phyloP scores from a whole-genome alignment of 1,139 yeast genomes.

The Geotrichum klebahnii region DNA sequence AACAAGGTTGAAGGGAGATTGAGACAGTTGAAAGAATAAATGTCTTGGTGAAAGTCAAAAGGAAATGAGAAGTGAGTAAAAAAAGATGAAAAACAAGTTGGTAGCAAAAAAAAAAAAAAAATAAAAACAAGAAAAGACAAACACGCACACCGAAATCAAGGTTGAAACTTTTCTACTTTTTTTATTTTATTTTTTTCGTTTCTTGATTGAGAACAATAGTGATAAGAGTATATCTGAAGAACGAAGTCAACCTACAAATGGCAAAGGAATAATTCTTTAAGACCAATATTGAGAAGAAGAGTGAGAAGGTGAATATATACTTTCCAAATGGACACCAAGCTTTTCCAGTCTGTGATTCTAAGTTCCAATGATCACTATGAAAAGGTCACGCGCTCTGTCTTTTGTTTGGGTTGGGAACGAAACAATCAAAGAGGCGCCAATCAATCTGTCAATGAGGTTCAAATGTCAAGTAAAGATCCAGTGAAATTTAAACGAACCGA shows the following conservation, averaged over 20 bases:
- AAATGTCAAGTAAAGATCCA: too few relatives aligned
- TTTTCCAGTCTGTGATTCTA: background rate
- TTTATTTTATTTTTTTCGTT: background rate
- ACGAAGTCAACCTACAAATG: background rate
- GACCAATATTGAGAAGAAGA: too few relatives aligned
- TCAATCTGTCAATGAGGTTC: background rate
- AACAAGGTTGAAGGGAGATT: background rate
- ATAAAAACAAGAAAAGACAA: background rate
- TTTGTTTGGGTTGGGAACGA: conserved; percentile 1
- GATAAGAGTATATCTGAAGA: background rate
- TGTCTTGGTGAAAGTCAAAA: background rate
- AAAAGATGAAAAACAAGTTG: background rate
- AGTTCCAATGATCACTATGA: background rate
- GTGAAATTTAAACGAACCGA: too few relatives aligned
- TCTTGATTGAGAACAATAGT: background rate
- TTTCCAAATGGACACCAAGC: too few relatives aligned
- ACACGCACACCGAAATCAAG: background rate
- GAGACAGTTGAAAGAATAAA: background rate
- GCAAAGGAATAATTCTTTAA: background rate
- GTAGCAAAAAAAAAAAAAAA: background rate
- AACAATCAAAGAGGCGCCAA: background rate
- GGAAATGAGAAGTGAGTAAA: background rate
- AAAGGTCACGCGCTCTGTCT: conserved; percentile 6
- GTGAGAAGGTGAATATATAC: too few relatives aligned
- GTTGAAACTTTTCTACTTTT: background rate